A percentile compares a stretch with the other conserved stretches of the same genome.
These are phyloP conservation scores for Westerdykella sp. DNA, from an alignment of 2,329 filamentous ascomycete genomes.

Conservation along the genomic window DNA sequence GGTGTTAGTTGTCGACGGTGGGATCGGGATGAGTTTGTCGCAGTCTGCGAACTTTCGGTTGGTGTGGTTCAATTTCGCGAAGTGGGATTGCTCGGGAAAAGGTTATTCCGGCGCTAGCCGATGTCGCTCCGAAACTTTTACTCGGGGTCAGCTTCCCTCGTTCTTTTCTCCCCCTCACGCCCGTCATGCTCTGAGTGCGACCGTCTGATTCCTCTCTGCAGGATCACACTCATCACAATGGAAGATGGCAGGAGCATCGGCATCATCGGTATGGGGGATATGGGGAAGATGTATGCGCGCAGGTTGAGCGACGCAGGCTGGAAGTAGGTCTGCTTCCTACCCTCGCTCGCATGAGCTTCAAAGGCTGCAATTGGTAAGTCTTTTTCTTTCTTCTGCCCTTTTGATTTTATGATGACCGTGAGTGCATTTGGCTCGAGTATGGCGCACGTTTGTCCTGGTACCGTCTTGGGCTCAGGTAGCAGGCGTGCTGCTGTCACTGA, in stretches of 20 bases:
- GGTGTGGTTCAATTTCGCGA: background rate
- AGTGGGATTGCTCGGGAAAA: conserved; percentile 5
- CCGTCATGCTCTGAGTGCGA: conserved; percentile 27
- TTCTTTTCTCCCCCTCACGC: conserved; percentile 8
- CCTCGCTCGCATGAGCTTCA: conserved; percentile 6
- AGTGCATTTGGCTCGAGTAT: conserved; percentile 99
- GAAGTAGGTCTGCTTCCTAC: conserved; percentile 62
- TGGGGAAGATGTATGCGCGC: conserved; percentile 97
- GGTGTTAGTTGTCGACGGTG: conserved; percentile 19
- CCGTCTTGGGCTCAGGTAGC: conserved; percentile 67
- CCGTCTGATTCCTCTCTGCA: conserved; percentile 13
- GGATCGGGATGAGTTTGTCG: conserved; percentile 13
- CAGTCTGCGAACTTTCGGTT: background rate
- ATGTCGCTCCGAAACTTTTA: conserved; percentile 11
- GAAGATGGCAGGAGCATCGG: conserved; percentile 68
- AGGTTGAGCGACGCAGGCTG: conserved; percentile 85
- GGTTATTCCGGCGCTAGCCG: conserved; percentile 15
- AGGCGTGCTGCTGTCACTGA: conserved; percentile 73
- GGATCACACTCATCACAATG: conserved; percentile 34
- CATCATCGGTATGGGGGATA: conserved; percentile 98
- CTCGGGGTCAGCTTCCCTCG: conserved; percentile 8
- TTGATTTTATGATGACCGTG: conserved; percentile 82
- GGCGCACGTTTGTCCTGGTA: conserved; percentile 56
- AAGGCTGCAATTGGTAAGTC: conserved; percentile 21
- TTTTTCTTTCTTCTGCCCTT: conserved; percentile 5